A percentile compares a stretch with the other conserved stretches of the same genome.
These are phyloP conservation scores for Floccularia luteovirens DNA, from an alignment of 768 basidiomycete species.

Conservation along the genomic window DNA sequence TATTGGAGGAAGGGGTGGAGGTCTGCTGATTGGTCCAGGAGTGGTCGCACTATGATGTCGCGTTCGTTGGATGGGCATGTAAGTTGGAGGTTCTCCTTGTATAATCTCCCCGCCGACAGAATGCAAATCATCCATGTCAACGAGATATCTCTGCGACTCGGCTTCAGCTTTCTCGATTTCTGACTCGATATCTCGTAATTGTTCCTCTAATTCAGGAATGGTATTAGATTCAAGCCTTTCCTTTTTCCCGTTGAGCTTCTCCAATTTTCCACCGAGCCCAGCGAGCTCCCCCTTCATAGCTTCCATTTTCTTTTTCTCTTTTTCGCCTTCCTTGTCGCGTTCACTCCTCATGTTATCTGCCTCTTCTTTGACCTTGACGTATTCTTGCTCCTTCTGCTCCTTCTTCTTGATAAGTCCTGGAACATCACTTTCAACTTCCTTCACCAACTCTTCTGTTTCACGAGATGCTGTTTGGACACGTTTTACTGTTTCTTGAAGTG, in stretches of 20 bases:
- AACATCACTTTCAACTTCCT: slow-evolving; percentile 37
- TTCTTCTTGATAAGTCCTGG: slow-evolving; percentile 30
- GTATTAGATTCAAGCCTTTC: slow-evolving; percentile 56
- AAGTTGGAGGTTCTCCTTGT: slow-evolving; percentile 9
- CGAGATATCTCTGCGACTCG: slow-evolving; percentile 15
- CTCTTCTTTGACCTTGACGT: slow-evolving; percentile 35
- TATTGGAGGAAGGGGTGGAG: slow-evolving; percentile 6
- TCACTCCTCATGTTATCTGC: slow-evolving; percentile 38
- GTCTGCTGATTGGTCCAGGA: slow-evolving; percentile 14
- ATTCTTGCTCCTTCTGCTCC: slow-evolving; percentile 32
- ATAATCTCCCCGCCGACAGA: neutral
- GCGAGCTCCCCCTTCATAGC: slow-evolving; percentile 50
- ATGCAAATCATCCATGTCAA: slow-evolving; percentile 14
- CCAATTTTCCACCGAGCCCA: slow-evolving; percentile 50
- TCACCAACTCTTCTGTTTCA: slow-evolving; percentile 36
- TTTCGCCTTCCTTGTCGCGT: slow-evolving; percentile 36
- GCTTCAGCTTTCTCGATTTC: slow-evolving; percentile 47
- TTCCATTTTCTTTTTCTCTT: slow-evolving; percentile 44
- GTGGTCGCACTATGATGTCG: slow-evolving; percentile 9
- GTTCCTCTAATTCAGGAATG: slow-evolving; percentile 62
- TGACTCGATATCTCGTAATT: slow-evolving; percentile 48
- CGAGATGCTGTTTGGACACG: slow-evolving; percentile 55
- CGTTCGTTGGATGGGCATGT: slow-evolving; percentile 10
- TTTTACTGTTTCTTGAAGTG: slow-evolving; percentile 84
- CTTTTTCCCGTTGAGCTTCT: slow-evolving; percentile 55